These are phyloP conservation scores for Athelia sp. DNA, from an alignment of 1,284 basidiomycete species.

Conservation along the genomic window DNA sequence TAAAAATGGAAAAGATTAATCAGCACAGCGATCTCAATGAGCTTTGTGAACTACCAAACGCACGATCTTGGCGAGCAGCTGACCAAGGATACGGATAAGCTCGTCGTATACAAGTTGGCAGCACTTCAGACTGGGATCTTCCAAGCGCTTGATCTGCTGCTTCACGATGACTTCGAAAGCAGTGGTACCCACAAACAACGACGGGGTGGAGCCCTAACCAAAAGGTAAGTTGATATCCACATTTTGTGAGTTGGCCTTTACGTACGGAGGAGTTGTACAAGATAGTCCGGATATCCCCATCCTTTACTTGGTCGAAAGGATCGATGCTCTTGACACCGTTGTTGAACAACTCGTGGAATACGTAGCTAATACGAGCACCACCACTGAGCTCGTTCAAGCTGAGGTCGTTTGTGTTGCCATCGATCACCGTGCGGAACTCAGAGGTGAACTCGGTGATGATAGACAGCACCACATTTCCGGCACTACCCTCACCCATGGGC, in stretches of 20 bases:
- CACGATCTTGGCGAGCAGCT: constrained; percentile 86
- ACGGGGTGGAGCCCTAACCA: constrained; percentile 85
- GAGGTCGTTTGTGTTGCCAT: constrained; percentile 95
- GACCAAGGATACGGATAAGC: constrained; percentile 90
- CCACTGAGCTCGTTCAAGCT: constrained; percentile 94
- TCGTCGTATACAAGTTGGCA: constrained; percentile 96
- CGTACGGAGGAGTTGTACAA: constrained; percentile 94
- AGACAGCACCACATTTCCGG: constrained; percentile 85
- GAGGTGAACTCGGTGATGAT: constrained; percentile 98
- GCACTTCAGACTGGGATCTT: constrained; percentile 91
- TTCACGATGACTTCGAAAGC: constrained; percentile 99
- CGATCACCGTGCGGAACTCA: constrained; percentile 95
- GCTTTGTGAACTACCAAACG: constrained; percentile 26
- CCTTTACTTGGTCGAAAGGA: constrained; percentile 98
- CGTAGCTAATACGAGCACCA: constrained; percentile 96
- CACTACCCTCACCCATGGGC: constrained; percentile 78
- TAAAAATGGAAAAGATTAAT: constrained; percentile 9
- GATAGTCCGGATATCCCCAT: constrained; percentile 93
- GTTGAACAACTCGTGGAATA: constrained; percentile 97
- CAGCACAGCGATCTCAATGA: constrained; percentile 3
- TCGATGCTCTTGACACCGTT: constrained; percentile 94
- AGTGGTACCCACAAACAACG: constrained; percentile 92
- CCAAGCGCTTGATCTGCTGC: constrained; percentile 95
- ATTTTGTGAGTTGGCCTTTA: constrained; percentile 9
- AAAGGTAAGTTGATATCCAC: neutral